Evolutionary conservation across 2,329 filamentous ascomycete species (phyloP), one percentile per base, ranked within the genome.

Genomic region (Cytospora piceicola): DNA sequence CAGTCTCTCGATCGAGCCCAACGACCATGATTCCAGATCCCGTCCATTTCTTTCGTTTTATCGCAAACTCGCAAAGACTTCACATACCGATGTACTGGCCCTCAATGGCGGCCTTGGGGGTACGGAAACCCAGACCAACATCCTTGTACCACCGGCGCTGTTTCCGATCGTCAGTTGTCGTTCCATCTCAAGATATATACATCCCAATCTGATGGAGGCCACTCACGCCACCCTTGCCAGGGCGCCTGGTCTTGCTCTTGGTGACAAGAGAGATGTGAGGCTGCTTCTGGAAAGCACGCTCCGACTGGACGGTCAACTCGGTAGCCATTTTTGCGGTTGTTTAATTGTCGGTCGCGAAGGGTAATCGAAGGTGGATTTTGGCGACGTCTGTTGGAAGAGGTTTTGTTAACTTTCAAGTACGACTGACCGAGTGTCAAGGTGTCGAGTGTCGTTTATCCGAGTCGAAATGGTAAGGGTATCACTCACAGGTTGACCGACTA

Each of bases 211-310:
- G 29, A 46, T n/a, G 27, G 39, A 56, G 39, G 22, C 82, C 85
- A 94, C 94, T 90, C 84, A 92, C 91, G 77, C 92, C 93, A 82
- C 88, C 91, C 90, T 96, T 96, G 82, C 93, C 93, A 77, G 90
- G 90, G 81, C 90, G 90, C 84, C 91, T 90, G 80, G 89, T 84
- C 88, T 93, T 93, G 82, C 86, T 85, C 91, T 99, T 99, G 81
- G 90, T 87, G 90, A 98, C 97, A 79, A 92, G 89, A 92, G 98
- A 99, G 88, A 99, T 97, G 85, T 99, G 95, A 83, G 95, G 95
- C 89, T 99, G 94, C 91, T 99, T 99, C 86, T 98, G 95, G 92
- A 92, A 99, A 88, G 95, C 95, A 87, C 95, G 94, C 91, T 99
- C 95, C 82, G 93, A 96, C 90, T 99, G 95, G 84, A 99, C 95